These are phyloP conservation scores for Phaseolus lunatus DNA, from an alignment of 306 rosid species.

Conservation along the genomic window DNA sequence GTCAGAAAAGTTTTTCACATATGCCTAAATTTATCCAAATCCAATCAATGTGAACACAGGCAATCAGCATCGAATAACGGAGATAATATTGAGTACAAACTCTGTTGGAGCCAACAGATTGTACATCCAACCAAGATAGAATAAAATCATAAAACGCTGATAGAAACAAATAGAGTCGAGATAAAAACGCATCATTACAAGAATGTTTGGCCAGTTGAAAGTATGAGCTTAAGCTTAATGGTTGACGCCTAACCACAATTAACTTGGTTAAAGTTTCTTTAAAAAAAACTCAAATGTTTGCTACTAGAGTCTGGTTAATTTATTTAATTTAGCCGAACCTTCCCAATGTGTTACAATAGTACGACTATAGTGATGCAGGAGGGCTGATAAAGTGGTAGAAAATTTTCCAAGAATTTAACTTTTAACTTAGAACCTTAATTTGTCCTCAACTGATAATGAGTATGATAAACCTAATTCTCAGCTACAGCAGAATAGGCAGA, in stretches of 20 bases:
- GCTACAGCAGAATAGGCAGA: not conserved
- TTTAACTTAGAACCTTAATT: not conserved
- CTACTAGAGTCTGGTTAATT: slow-evolving; percentile 8
- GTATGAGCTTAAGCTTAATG: slow-evolving; percentile 27
- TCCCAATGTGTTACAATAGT: not conserved
- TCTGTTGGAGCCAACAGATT: not conserved
- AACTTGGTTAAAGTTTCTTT: not conserved
- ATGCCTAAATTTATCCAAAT: slow-evolving; percentile 65
- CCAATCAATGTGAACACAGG: slow-evolving; percentile 37
- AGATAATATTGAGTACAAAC: slow-evolving; percentile 4
- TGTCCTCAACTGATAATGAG: not conserved
- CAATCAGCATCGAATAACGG: slow-evolving; percentile 15
- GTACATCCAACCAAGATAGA: slow-evolving; percentile 8
- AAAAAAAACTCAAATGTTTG: not conserved
- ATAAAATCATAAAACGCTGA: slow-evolving; percentile 19
- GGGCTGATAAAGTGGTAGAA: not conserved
- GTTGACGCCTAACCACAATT: not conserved
- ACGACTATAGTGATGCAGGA: not conserved
- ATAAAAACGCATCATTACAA: not conserved
- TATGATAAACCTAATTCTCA: not conserved
- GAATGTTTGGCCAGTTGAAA: not conserved
- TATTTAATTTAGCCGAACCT: slow-evolving; percentile 4
- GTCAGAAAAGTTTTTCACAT: slow-evolving; percentile 78
- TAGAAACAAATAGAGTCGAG: slow-evolving; percentile 20
- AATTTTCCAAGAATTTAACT: not conserved